Evolutionary conservation across 2,329 filamentous ascomycete species (phyloP), one percentile per base, ranked within the genome.

Genomic region (Fusarium fujikuroi): DNA sequence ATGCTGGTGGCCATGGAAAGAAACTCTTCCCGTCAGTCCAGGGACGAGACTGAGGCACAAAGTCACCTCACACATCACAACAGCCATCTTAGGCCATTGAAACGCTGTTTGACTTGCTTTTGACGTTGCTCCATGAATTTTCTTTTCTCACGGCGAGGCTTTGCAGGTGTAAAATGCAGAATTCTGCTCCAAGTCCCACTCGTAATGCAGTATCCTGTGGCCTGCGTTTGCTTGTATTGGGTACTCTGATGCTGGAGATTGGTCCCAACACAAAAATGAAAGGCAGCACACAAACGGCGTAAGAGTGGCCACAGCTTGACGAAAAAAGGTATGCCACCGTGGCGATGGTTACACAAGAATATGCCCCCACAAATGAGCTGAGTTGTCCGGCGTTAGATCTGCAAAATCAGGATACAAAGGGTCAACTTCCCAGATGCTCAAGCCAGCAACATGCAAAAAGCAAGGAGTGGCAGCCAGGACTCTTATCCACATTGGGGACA

Each of bases 331-430:
- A 50, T 49, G 52, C 44, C 54, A 56, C 60, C 54, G 56, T 62
- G 52, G 43, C 40, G 21, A n/a, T 30, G 16, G 62, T 70, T n/a
- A 16, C 66, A 74, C 72, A 62, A 37, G 19, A n/a, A 37, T 12
- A 39, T 5, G 36, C 37, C 30, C n/a, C 56, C 52, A 56, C 60
- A 30, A 60, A 34, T 63, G 59, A 56, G 37, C 47, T 70, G 49
- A 11, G 23, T 54, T 15, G 53, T 54, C 66, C 34, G 37, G 52
- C 28, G 19, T 52, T 44, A 44, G 43, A 34, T 50, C 44, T 69
- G 36, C 42, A 49, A 42, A 15, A 39, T 25, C 23, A n/a, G 14
- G 21, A 30, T 23, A 49, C 63, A 71, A 46, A 43, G 60, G 57
- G 46, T 18, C 49, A 39, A 62, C 54, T 54, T 46, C n/a, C 36